These are phyloP conservation scores for Apiotrichum laibachii DNA, from an alignment of 1,284 basidiomycete genomes.

Conservation along the genomic window DNA sequence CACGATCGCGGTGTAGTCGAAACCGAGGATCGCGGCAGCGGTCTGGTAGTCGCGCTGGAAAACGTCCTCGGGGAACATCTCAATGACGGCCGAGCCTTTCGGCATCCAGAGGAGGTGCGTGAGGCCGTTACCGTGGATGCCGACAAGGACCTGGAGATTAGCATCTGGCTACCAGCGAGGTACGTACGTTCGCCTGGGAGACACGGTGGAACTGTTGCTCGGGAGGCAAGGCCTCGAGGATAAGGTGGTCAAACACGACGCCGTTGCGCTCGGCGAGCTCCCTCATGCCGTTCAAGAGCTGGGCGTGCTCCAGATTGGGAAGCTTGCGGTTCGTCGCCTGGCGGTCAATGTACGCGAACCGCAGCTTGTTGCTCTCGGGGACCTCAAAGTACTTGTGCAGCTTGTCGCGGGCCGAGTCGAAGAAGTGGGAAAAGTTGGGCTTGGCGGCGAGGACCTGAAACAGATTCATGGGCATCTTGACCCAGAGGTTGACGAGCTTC, in stretches of 20 bases:
- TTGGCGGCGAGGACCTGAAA: conserved; percentile 15
- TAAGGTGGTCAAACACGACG: conserved; percentile 61
- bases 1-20: conserved; percentile 23
- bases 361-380: conserved; percentile 10
- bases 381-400: conserved; percentile 9
- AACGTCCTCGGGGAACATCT: conserved; percentile 39
- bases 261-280: conserved; percentile 52
- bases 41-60: conserved; percentile 1
- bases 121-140: conserved; percentile 52
- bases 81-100: conserved; percentile 49
- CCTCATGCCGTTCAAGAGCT: conserved; percentile 59
- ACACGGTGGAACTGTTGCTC: conserved; percentile 42
- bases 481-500: conserved; percentile 23
- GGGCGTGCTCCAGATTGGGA: conserved; percentile 60
- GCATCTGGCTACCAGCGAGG: too few species aligned
- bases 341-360: conserved; percentile 37
- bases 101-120: conserved; percentile 53
- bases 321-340: conserved; percentile 55
- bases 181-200: conserved; percentile 11
- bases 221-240: conserved; percentile 44
- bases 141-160: conserved; percentile 43
- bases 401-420: conserved; percentile 19
- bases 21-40: conserved; percentile 15
- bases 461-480: conserved; percentile 35
- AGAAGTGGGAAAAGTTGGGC: conserved; percentile 26